Evolutionary conservation across 345 rosid genomes (phyloP), one percentile per base, ranked within the genome.

Genomic region (Salix suchowensis): DNA sequence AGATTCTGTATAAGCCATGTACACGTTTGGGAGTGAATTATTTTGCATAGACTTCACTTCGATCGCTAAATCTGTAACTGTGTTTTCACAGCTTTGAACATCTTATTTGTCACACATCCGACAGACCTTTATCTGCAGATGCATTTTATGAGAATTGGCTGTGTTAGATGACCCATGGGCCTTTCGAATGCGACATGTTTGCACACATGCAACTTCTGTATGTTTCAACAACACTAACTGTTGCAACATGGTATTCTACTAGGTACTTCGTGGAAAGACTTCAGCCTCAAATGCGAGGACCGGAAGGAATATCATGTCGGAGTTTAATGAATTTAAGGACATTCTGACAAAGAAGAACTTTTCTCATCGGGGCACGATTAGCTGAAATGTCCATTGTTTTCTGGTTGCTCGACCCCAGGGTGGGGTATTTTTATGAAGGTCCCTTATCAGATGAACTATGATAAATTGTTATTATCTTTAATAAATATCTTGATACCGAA

Each of bases 291-390:
- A 54, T 72, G 65, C 66, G 28, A 74, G 77, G 68, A 65, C 24
- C 37, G 23, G 4, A 19, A 66, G 67, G 79, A 82, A 65, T 82
- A 75, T 54, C 32, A 42, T 75, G 75, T 69, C 40, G 7, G 48
- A 36, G 10, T 61, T 72, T 55, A 58, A 54, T 70, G 74, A 28
- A 77, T 74, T 84, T 74, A 67, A 75, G 64, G 73, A 80, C 68
- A 80, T 48, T 32, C n/a, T 62, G 86, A 84, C 82, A 81, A 77
- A 71, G 77, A 74, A 64, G 76, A 68, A 77, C 78, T 52, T 74
- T 78, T 64, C 72, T 68, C 55, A 23, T 64, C 26, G 12, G 69
- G 52, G 48, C 58, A 70, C 72, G 54, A 52, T 74, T 68, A 81
- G 75, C 76, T 67, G 23, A 74, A 77, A 30, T 67, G 55, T 71